Percentiles rank a stretch among this genome's conserved stretches.
phyloP scores from a whole-genome alignment of 1,139 yeast genomes.

The Lodderomyces pseudojiufengensis region DNA sequence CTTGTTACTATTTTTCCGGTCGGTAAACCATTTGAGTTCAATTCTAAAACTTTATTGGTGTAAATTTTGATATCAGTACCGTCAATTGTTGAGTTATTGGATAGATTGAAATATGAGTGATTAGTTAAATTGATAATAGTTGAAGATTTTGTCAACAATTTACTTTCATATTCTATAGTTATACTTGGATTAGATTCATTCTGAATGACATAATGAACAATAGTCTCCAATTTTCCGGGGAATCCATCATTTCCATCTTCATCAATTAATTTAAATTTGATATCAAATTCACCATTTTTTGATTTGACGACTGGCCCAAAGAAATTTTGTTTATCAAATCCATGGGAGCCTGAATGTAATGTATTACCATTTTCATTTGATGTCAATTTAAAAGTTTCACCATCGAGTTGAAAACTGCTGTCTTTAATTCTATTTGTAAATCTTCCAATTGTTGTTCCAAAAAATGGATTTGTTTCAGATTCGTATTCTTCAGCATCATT shows the following conservation, averaged over 20 bases:
- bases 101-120: conserved; percentile 56
- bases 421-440: conserved; percentile 57
- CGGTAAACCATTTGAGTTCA: conserved; percentile 39
- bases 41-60: conserved; percentile 34
- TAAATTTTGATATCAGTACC: conserved; percentile 30
- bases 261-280: conserved; percentile 42
- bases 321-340: conserved; percentile 49
- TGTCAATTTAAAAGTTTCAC: conserved; percentile 34
- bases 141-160: conserved; percentile 33
- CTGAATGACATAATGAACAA: conserved; percentile 40
- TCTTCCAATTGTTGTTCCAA: conserved; percentile 65
- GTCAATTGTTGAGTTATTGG: conserved; percentile 28
- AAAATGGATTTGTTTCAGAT: conserved; percentile 41
- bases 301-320: conserved; percentile 48
- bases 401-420: conserved; percentile 42
- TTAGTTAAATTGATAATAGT: conserved; percentile 61
- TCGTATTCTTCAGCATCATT: conserved; percentile 34
- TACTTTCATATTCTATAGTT: conserved; percentile 48
- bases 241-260: conserved; percentile 49
- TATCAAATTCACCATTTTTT: conserved; percentile 28
- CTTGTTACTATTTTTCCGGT: conserved; percentile 42
- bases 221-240: conserved; percentile 49
- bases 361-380: conserved; percentile 39
- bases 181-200: conserved; percentile 18
- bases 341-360: conserved; percentile 51